Conservation (phyloP, 257 asterid genomes). For the Jasminum sambac region DNA sequence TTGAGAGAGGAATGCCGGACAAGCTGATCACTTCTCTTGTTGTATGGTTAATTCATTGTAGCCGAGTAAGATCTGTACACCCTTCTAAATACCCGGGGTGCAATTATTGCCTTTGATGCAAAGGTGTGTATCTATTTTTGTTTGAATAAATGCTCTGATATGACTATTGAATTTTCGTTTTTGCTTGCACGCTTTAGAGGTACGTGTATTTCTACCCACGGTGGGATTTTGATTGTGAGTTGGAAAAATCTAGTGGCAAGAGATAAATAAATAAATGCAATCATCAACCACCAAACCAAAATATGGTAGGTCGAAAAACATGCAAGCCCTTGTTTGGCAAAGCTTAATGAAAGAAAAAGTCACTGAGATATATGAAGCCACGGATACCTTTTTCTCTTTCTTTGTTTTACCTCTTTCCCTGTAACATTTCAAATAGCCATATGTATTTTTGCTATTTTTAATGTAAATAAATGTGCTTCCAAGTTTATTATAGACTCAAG, state of each 20-base stretch:
- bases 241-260: background rate
- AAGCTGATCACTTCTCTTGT: background rate
- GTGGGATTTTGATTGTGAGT: background rate
- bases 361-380: background rate
- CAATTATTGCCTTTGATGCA: background rate
- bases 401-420: background rate
- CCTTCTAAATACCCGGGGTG: background rate
- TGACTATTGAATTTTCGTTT: background rate
- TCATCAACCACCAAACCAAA: background rate
- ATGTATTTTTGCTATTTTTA: background rate
- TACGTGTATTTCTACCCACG: background rate
- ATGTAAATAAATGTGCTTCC: too few species aligned
- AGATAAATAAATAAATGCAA: too few species aligned
- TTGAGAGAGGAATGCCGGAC: slow-evolving; percentile 8
- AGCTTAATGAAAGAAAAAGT: background rate
- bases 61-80: background rate
- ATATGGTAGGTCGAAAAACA: background rate
- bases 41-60: background rate
- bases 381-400: background rate
- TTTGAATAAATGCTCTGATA: background rate
- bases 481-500: too few species aligned
- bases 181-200: background rate
- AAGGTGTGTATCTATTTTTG: background rate
- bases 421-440: background rate
- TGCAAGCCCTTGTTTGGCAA: background rate